A percentile compares a stretch with the other conserved stretches of the same genome.
phyloP scores from a whole-genome alignment of 768 basidiomycete genomes.

The Panaeolus papilionaceus region DNA sequence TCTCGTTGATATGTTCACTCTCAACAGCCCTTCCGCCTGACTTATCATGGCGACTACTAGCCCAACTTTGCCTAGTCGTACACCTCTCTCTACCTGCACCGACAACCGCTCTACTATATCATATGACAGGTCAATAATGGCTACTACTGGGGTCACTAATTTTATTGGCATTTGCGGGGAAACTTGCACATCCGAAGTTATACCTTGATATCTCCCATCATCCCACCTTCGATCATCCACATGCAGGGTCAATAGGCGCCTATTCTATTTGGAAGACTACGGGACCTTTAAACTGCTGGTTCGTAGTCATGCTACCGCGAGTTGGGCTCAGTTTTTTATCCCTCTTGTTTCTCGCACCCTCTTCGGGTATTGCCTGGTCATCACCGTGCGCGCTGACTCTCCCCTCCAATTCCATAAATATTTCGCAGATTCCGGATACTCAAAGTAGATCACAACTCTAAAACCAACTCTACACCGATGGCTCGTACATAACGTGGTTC shows the following conservation, averaged over 20 bases:
- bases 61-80: too few species aligned
- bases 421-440: too few species aligned
- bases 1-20: background rate
- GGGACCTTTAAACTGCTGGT: background rate
- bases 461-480: too few species aligned
- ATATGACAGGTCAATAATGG: background rate
- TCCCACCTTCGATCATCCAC: background rate
- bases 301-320: background rate
- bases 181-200: background rate
- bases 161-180: background rate
- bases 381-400: background rate
- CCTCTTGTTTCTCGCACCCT: background rate
- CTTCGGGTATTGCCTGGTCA: background rate
- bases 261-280: constrained; percentile 7
- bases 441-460: too few species aligned
- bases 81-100: background rate
- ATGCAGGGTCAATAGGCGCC: constrained; percentile 12
- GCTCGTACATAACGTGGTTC: too few species aligned
- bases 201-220: background rate
- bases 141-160: background rate
- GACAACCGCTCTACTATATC: background rate
- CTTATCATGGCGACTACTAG: background rate
- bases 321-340: background rate
- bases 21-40: background rate
- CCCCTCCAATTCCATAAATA: background rate